Evolutionary conservation across 176 grass and related monocot species (phyloP).

Genomic region (Lolium rigidum): DNA sequence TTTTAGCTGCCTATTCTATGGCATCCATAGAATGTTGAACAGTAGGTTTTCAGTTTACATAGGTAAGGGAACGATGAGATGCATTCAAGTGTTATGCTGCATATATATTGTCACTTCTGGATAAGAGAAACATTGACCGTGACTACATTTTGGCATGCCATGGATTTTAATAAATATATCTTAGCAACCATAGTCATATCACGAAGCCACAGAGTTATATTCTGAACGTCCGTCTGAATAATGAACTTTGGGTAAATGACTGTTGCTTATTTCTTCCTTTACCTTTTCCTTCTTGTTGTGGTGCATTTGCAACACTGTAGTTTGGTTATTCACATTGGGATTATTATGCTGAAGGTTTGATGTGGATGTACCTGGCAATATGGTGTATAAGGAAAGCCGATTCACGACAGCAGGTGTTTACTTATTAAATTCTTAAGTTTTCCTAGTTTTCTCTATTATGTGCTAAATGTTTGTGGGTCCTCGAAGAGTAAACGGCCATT

Average conservation of each 20-base stretch:
- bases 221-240: slow-evolving; percentile 7
- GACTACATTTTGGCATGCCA: slow-evolving; percentile 2
- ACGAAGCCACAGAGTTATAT: slow-evolving; percentile 2
- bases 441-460: slow-evolving; percentile 13
- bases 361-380: slow-evolving; percentile 99
- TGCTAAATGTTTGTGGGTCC: slow-evolving; percentile 12
- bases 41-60: background rate
- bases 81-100: slow-evolving; percentile 6
- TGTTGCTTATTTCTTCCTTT: background rate
- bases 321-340: slow-evolving; percentile 28
- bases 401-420: slow-evolving; percentile 71
- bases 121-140: background rate
- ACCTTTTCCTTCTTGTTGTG: background rate
- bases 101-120: slow-evolving; percentile 5
- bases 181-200: background rate
- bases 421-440: slow-evolving; percentile 31
- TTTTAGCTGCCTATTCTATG: background rate
- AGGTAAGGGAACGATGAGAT: slow-evolving; percentile 26
- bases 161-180: background rate
- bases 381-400: slow-evolving; percentile 96
- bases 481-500: background rate
- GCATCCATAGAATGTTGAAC: slow-evolving; percentile 34
- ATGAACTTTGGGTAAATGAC: background rate
- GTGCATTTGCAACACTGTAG: background rate
- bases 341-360: slow-evolving; percentile 80